These are phyloP conservation scores for Penicillium roqueforti DNA, from an alignment of 495 filamentous ascomycete species.

Conservation along the genomic window DNA sequence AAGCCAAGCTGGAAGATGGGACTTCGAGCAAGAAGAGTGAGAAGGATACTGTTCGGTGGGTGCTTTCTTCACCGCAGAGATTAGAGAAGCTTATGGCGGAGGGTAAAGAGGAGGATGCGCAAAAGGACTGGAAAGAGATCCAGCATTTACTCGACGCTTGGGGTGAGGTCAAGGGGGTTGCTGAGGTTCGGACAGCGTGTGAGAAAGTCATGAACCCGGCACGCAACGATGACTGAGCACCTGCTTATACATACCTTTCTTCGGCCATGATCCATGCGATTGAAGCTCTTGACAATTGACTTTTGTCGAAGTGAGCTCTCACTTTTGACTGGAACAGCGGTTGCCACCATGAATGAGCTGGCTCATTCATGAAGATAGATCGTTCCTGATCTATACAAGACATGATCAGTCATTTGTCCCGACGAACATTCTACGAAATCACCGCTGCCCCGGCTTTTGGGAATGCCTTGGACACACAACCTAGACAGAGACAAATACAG, in stretches of 20 bases:
- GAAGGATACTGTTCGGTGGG: slow-evolving; percentile 67
- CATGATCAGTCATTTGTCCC: background rate
- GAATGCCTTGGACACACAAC: background rate
- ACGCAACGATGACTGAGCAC: slow-evolving; percentile 28
- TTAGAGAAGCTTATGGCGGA: slow-evolving; percentile 46
- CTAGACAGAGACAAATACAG: no score
- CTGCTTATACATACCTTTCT: background rate
- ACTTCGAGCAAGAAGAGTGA: slow-evolving; percentile 44
- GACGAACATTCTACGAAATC: background rate
- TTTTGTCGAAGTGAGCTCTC: background rate
- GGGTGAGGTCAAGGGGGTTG: slow-evolving; percentile 55
- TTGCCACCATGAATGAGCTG: background rate
- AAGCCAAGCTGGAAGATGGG: slow-evolving; percentile 33
- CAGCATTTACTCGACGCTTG: slow-evolving; percentile 47
- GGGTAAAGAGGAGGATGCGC: slow-evolving; percentile 51
- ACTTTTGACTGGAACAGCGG: background rate
- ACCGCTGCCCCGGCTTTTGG: background rate
- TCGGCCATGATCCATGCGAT: background rate
- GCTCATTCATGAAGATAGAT: background rate
- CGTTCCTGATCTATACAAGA: background rate
- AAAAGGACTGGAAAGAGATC: slow-evolving; percentile 56
- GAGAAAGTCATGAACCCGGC: slow-evolving; percentile 47
- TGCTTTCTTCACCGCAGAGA: slow-evolving; percentile 55
- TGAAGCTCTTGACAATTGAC: background rate
- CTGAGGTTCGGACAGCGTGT: slow-evolving; percentile 58